phyloP scores from a whole-genome alignment of 768 basidiomycete species.

The Mycena rebaudengoi region DNA sequence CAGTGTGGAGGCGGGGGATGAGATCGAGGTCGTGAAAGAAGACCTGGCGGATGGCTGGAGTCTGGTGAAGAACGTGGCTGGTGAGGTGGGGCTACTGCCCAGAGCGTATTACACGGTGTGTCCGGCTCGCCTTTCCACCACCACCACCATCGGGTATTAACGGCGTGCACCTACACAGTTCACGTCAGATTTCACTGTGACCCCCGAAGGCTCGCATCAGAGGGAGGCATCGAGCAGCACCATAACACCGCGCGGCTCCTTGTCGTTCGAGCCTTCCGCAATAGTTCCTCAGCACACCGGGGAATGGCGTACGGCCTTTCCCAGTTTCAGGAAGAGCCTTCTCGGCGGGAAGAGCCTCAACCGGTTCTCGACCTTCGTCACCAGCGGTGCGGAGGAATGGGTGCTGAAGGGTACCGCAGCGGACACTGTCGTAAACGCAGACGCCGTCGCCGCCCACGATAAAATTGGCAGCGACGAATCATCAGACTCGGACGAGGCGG shows the following conservation, averaged over 20 bases:
- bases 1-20: slow-evolving; percentile 72
- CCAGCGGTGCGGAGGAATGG: slow-evolving; percentile 86
- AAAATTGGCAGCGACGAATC: slow-evolving; percentile 25
- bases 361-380: slow-evolving; percentile 88
- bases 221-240: slow-evolving; percentile 53
- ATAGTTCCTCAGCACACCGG: slow-evolving; percentile 75
- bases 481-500: slow-evolving; percentile 46
- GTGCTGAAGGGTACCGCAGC: slow-evolving; percentile 70
- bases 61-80: slow-evolving; percentile 64
- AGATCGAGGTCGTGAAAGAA: slow-evolving; percentile 74
- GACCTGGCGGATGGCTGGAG: slow-evolving; percentile 85
- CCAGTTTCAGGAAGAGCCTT: slow-evolving; percentile 75
- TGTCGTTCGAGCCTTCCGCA: slow-evolving; percentile 48
- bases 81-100: slow-evolving; percentile 75
- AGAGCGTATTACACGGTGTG: slow-evolving; percentile 76
- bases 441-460: slow-evolving; percentile 15
- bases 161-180: slow-evolving; percentile 61
- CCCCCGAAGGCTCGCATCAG: slow-evolving; percentile 50
- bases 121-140: slow-evolving; percentile 18
- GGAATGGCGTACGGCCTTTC: slow-evolving; percentile 66
- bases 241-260: slow-evolving; percentile 60
- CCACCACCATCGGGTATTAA: too few relatives aligned
- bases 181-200: slow-evolving; percentile 67
- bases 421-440: slow-evolving; percentile 34
- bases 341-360: slow-evolving; percentile 83